A percentile compares a stretch with the other conserved stretches of the same genome.
Conservation (phyloP, 1,284 basidiomycete species). For the Sphagnurus paluster region DNA sequence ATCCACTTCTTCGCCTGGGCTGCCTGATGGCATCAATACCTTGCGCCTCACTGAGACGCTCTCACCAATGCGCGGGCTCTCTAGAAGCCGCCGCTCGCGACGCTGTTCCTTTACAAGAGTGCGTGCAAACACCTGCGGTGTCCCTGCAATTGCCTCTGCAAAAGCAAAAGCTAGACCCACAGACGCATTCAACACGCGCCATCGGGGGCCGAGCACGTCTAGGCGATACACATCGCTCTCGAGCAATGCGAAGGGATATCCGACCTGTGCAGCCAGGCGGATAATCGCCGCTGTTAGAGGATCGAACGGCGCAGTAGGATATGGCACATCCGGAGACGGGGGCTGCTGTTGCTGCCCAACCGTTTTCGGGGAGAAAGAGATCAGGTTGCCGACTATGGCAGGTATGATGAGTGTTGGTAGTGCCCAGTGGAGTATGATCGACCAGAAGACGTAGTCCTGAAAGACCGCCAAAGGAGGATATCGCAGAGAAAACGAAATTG, state of each 20-base stretch:
- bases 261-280: slow-evolving; percentile 55
- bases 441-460: slow-evolving; percentile 47
- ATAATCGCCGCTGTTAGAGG: slow-evolving; percentile 60
- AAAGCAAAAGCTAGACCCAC: slow-evolving; percentile 61
- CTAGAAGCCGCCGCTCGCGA: slow-evolving; percentile 14
- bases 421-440: slow-evolving; percentile 54
- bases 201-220: slow-evolving; percentile 52
- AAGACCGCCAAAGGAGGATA: slow-evolving; percentile 48
- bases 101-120: slow-evolving; percentile 20
- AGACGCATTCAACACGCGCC: slow-evolving; percentile 52
- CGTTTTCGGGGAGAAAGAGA: slow-evolving; percentile 54
- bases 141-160: slow-evolving; percentile 52
- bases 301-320: slow-evolving; percentile 41
- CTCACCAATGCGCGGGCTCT: slow-evolving; percentile 1
- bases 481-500: slow-evolving; percentile 29
- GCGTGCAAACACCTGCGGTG: slow-evolving; percentile 38
- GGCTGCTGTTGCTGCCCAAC: slow-evolving; percentile 15
- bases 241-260: slow-evolving; percentile 44
- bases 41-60: slow-evolving; percentile 13
- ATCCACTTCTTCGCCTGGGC: slow-evolving; percentile 16
- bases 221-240: slow-evolving; percentile 30
- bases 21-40: slow-evolving; percentile 12
- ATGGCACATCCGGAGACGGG: slow-evolving; percentile 15
- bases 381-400: slow-evolving; percentile 49
- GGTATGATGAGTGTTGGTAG: slow-evolving; percentile 59